Base-by-base conservation (phyloP, 345 rosid species). In the Acer campestre region DNA sequence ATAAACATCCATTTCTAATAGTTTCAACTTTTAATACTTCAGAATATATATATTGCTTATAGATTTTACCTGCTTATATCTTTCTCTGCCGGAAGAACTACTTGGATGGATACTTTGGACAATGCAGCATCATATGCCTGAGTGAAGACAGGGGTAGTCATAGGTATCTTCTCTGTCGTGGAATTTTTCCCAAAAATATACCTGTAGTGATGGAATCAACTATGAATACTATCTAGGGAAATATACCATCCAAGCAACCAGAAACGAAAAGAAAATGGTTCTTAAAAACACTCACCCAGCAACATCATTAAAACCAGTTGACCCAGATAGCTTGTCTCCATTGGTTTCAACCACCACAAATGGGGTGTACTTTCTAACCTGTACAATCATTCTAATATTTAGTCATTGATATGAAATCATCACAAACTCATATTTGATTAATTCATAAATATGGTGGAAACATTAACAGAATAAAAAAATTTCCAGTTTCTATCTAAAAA, bases 111-210 rank as follows among this genome's bases (percentile, higher is more conserved):
- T n/a, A 93, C 89, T 22, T 77, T 44, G 12, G 92, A 91, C 64
- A 78, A 65, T 35, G 88, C 78, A 48, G 84, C 62, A 84, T 93
- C 90, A 35, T 76, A 84, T 73, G 95, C 88, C 77, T 89, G 88
- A 56, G 97, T 90, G 76, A 92, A 90, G 74, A 94, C 92, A 27
- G 92, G 98, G 27, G 94, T 88, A 13, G 95, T 92, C 97, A 90
- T 89, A 44, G 88, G 83, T 83, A 92, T 88, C 80, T 90, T 92
- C 84, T 92, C 94, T 17, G 7, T 55, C 1, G 78, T 76, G 0
- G 95, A 84, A 82, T 92, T 94, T 77, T 90, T 90, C 0, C 97
- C 95, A 40, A 94, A 94, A 38, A 93, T 92, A 74, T 93, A 93
- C 77, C 98, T 95, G 59, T 20, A 76, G 22, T 67, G 7, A 70